Evolutionary conservation across 371 early-diverging fungal genomes (phyloP), one percentile per base, ranked within the genome.

Genomic region (Neoconidiobolus thromboides): DNA sequence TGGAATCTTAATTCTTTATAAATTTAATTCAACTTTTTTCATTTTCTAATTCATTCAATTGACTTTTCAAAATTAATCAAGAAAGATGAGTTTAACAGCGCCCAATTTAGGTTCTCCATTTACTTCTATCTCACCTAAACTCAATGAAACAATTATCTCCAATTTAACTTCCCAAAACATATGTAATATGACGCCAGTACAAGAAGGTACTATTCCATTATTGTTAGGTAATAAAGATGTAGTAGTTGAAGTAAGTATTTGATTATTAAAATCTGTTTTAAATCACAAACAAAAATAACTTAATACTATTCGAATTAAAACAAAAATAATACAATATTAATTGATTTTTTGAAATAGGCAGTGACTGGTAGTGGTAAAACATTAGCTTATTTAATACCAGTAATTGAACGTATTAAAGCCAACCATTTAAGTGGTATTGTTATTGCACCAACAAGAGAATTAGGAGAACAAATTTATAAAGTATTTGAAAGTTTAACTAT

Each of bases 351-450:
- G n/a, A 46, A 49, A 64, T 79, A 75, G 77, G 99, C 99, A 10
- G 94, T 91, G 4, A 99, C 99, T 2, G 99, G 99, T n/a, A 92
- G 93, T 2, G 99, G 99, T 50, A 99, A 99, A 67, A 99, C 99
- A 0, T 73, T 99, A 12, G 82, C 97, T 0, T 99, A 96, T 76
- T 74, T 95, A 3, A 78, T 99, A n/a, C 99, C 99, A 5, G 80
- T 96, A 39, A 71, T 99, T 3, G 91, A 96, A 65, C 82, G 89
- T 95, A 4, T 63, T 80, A 50, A 71, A 59, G 80, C 55, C 81
- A 93, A 42, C 12, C 10, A 43, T 7, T 75, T 94, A n/a, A 91
- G 89, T 4, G 90, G 92, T 3, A 69, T 99, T 2, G 76, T 99
- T 9, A 86, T 99, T 37, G 77, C 88, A 3, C 99, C 99, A 1